Conservation (phyloP, 1,284 basidiomycete genomes). For the Tilletiopsis washingtonensis region DNA sequence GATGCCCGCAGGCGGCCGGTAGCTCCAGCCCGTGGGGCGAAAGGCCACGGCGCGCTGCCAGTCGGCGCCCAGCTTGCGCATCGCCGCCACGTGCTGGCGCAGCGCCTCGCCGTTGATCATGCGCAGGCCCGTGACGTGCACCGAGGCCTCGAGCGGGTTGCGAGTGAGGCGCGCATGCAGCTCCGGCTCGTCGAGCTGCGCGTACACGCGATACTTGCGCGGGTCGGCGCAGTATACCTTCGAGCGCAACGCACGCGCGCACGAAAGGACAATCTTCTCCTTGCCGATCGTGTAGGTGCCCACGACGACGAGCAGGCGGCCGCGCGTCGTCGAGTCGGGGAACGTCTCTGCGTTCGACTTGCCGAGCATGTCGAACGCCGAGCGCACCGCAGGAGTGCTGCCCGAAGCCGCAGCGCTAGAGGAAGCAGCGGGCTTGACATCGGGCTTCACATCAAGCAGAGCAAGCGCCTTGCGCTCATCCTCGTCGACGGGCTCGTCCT, state of each 20-base stretch:
- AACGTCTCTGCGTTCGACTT: too few species aligned
- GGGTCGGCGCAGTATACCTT: constrained; percentile 80
- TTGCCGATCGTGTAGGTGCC: constrained; percentile 97
- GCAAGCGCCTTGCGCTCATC: too few species aligned
- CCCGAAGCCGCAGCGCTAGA: too few species aligned
- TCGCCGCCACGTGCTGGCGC: constrained; percentile 56
- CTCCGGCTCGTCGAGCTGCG: constrained; percentile 53
- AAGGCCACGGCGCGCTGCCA: constrained; percentile 74
- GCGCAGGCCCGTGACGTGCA: constrained; percentile 77
- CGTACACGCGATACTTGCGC: constrained; percentile 38
- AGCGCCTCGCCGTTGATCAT: constrained; percentile 71
- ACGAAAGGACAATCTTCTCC: constrained; percentile 89
- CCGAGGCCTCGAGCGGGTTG: constrained; percentile 65
- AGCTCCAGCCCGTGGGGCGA: constrained; percentile 91
- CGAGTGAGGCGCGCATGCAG: constrained; percentile 69
- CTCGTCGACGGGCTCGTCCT: too few species aligned
- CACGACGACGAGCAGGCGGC: constrained; percentile 64
- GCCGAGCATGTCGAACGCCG: too few species aligned
- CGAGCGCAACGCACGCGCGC: constrained; percentile 71
- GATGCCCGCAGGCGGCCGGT: constrained; percentile 60
- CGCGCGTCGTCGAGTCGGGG: constrained; percentile 10
- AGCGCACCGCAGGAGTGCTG: too few species aligned
- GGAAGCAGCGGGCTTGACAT: too few species aligned
- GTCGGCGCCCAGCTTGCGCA: constrained; percentile 64
- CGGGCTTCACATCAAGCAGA: too few species aligned